Percentiles rank a stretch among this genome's conserved stretches.
These are phyloP conservation scores for Chlamydomonas reinhardtii DNA, from an alignment of 163 green algal genomes.

Conservation along the genomic window DNA sequence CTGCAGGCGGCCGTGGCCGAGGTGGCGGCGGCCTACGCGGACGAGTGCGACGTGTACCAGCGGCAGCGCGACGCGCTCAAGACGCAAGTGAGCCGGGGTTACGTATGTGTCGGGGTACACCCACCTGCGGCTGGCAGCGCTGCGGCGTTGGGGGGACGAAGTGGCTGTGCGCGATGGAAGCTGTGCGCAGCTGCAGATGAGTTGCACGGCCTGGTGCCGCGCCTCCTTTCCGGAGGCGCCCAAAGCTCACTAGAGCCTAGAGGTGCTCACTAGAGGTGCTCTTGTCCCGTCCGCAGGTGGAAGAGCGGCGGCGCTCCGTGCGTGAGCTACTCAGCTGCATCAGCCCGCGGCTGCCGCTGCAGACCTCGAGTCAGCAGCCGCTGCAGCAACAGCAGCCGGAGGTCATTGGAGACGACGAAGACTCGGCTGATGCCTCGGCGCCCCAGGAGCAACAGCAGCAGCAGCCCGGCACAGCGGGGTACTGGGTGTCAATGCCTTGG, in stretches of 20 bases:
- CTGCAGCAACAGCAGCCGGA: neutral
- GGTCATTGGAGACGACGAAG: neutral
- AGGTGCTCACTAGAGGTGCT: too few species aligned
- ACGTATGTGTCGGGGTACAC: too few species aligned
- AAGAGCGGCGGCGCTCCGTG: slow-evolving; percentile 31
- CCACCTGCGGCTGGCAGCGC: too few species aligned
- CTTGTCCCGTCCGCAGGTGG: slow-evolving; percentile 7
- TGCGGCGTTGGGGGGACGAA: too few species aligned
- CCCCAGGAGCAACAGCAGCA: neutral
- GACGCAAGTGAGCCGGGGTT: slow-evolving; percentile 22
- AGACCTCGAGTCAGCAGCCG: neutral
- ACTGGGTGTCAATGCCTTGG: slow-evolving; percentile 65
- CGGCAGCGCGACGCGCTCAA: slow-evolving; percentile 23
- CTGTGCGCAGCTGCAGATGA: too few species aligned
- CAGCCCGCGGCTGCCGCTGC: neutral
- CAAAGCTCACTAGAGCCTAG: too few species aligned
- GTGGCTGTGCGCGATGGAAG: too few species aligned
- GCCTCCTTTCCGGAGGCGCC: too few species aligned
- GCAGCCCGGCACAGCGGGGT: neutral
- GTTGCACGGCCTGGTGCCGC: too few species aligned
- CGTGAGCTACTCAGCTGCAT: slow-evolving; percentile 19
- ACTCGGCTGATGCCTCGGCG: too few species aligned
- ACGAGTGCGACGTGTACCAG: slow-evolving; percentile 23
- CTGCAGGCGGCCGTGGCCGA: slow-evolving; percentile 9
- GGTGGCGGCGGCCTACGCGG: slow-evolving; percentile 2